Evolutionary conservation across 2,329 filamentous ascomycete species (phyloP).

Genomic region (Claviceps pusilla): DNA sequence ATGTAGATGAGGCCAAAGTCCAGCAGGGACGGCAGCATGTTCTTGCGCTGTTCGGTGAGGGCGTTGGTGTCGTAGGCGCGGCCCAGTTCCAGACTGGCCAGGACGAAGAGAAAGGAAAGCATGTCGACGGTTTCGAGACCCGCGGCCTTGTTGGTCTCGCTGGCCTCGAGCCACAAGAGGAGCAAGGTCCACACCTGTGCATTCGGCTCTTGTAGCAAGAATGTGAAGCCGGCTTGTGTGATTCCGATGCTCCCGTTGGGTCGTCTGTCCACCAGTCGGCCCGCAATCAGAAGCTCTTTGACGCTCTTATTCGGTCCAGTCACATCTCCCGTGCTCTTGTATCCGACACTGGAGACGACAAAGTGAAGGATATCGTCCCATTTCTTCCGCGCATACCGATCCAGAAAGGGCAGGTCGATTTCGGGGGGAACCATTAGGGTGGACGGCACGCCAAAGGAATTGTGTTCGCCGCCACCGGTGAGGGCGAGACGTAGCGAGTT

Average conservation of each 20-base stretch:
- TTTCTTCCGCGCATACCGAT: conserved; percentile 70
- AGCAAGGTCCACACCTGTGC: conserved; percentile 94
- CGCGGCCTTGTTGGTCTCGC: conserved; percentile 41
- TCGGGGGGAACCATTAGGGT: conserved; percentile 44
- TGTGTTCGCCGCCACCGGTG: conserved; percentile 70
- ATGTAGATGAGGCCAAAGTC: conserved; percentile 89
- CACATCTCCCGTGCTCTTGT: conserved; percentile 29
- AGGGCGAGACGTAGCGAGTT: conserved; percentile 72
- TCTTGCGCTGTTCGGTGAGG: conserved; percentile 63
- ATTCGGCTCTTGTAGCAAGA: conserved; percentile 86
- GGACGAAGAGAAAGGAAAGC: conserved; percentile 87
- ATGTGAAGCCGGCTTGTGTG: conserved; percentile 86
- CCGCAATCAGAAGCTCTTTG: conserved; percentile 66
- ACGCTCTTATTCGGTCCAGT: conserved; percentile 57
- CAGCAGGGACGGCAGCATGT: conserved; percentile 79
- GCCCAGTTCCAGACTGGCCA: conserved; percentile 84
- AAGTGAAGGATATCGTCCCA: conserved; percentile 97
- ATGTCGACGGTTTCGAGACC: conserved; percentile 84
- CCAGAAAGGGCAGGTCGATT: conserved; percentile 58
- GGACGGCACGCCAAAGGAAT: conserved; percentile 83
- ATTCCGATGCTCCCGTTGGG: conserved; percentile 58
- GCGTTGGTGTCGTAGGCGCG: conserved; percentile 78
- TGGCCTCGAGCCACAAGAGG: conserved; percentile 81
- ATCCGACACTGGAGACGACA: conserved; percentile 66
- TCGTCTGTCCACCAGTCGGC: conserved; percentile 58